A percentile compares a stretch with the other conserved stretches of the same genome.
Conservation (phyloP, 2,329 filamentous ascomycete species). For the Neopestalotiopsis rosae region DNA sequence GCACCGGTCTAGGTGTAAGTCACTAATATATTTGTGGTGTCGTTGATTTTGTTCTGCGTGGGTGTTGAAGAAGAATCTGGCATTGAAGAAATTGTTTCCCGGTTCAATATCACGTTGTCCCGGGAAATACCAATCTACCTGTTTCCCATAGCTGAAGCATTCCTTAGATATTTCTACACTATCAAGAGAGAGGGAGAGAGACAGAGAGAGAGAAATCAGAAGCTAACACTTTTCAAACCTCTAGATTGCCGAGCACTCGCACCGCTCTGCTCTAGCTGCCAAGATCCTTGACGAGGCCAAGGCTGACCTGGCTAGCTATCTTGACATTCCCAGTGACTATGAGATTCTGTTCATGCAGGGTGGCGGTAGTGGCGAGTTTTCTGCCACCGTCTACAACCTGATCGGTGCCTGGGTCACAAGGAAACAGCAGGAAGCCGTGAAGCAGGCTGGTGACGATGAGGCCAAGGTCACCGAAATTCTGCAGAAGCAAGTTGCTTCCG, state of each 20-base stretch:
- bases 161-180: too few species aligned
- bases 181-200: too few species aligned
- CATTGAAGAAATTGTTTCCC: too few species aligned
- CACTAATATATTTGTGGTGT: too few species aligned
- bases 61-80: too few species aligned
- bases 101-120: too few species aligned
- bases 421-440: slow-evolving; percentile 63
- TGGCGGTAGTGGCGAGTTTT: slow-evolving; percentile 86
- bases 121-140: too few species aligned
- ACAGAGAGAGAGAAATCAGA: too few species aligned
- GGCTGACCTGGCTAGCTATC: slow-evolving; percentile 71
- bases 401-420: slow-evolving; percentile 81
- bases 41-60: too few species aligned
- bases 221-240: too few species aligned
- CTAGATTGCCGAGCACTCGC: slow-evolving; percentile 81
- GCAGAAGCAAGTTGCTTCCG: slow-evolving; percentile 66
- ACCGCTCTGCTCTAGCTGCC: slow-evolving; percentile 80
- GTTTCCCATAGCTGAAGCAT: too few species aligned
- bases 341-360: slow-evolving; percentile 88
- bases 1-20: slow-evolving; percentile 71
- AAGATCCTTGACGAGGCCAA: slow-evolving; percentile 82
- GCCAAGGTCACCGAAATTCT: slow-evolving; percentile 61
- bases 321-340: slow-evolving; percentile 86
- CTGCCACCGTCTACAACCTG: slow-evolving; percentile 82
- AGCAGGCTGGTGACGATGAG: slow-evolving; percentile 58